These are phyloP conservation scores for Cryptosporidium parvum DNA, from an alignment of 169 alveolate species.

Conservation along the genomic window DNA sequence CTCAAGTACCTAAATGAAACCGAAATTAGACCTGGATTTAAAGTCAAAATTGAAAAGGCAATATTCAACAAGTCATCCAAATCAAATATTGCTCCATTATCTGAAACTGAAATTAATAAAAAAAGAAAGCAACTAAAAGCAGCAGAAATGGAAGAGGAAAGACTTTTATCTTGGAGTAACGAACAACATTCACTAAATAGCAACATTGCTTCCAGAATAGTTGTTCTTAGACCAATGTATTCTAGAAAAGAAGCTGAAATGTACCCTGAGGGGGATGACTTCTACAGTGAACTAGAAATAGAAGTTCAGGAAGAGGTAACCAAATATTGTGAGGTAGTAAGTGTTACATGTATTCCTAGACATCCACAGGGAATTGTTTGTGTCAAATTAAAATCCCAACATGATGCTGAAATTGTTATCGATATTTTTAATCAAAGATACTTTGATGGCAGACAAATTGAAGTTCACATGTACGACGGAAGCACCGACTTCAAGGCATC, in stretches of 20 bases:
- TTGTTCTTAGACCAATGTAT: slow-evolving; percentile 66
- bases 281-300: slow-evolving; percentile 78
- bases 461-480: slow-evolving; percentile 86
- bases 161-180: slow-evolving; percentile 69
- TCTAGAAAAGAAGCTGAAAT: slow-evolving; percentile 74
- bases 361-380: slow-evolving; percentile 86
- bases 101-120: slow-evolving; percentile 17
- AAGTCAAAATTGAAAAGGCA: slow-evolving; percentile 81
- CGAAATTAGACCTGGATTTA: slow-evolving; percentile 82
- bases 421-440: slow-evolving; percentile 79
- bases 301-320: slow-evolving; percentile 77
- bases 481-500: slow-evolving; percentile 83
- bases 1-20: slow-evolving; percentile 84
- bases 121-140: slow-evolving; percentile 55
- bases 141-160: slow-evolving; percentile 73
- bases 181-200: slow-evolving; percentile 25
- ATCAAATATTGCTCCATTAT: background rate
- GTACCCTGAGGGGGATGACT: slow-evolving; percentile 60
- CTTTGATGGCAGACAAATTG: slow-evolving; percentile 81
- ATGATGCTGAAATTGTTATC: slow-evolving; percentile 85
- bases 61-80: slow-evolving; percentile 31
- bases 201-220: slow-evolving; percentile 29
- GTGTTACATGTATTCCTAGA: slow-evolving; percentile 80
- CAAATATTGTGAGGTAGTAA: slow-evolving; percentile 77
- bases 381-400: slow-evolving; percentile 79